Conservation (phyloP, 495 filamentous ascomycete genomes). For the Astrothelium subdiscretum region DNA sequence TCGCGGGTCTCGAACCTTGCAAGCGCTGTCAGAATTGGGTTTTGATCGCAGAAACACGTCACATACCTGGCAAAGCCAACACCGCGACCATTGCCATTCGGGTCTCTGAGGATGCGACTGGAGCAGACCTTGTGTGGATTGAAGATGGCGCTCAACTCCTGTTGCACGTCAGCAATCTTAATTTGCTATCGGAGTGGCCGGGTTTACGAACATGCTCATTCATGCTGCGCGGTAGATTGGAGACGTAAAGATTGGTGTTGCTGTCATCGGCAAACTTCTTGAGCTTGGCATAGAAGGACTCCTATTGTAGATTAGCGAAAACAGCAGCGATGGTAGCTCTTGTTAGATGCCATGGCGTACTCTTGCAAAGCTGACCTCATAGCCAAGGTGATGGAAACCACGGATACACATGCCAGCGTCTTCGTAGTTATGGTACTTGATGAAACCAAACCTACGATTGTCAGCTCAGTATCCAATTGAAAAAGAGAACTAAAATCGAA, state of each 20-base stretch:
- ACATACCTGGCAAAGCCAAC: slow-evolving; percentile 92
- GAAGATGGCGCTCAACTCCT: slow-evolving; percentile 72
- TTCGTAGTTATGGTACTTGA: slow-evolving; percentile 75
- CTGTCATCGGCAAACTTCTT: slow-evolving; percentile 75
- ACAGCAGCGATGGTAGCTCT: background rate
- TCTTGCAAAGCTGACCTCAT: slow-evolving; percentile 92
- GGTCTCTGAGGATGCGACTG: slow-evolving; percentile 84
- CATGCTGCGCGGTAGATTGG: slow-evolving; percentile 82
- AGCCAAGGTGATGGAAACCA: slow-evolving; percentile 84
- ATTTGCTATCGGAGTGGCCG: background rate
- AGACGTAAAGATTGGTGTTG: slow-evolving; percentile 95
- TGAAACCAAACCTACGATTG: slow-evolving; percentile 73
- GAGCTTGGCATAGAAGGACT: slow-evolving; percentile 91
- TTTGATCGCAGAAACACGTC: background rate
- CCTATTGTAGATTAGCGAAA: slow-evolving; percentile 36
- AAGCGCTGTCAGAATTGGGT: background rate
- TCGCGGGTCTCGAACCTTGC: slow-evolving; percentile 75
- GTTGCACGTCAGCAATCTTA: slow-evolving; percentile 16
- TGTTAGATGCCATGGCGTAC: slow-evolving; percentile 36
- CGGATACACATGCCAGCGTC: slow-evolving; percentile 93
- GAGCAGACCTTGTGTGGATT: slow-evolving; percentile 74
- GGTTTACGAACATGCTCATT: slow-evolving; percentile 62
- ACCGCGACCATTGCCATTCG: slow-evolving; percentile 81
- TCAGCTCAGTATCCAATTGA: slow-evolving; percentile 12
- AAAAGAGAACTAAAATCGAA: slow-evolving; percentile 29